Evolutionary conservation across 345 rosid species (phyloP).

Genomic region (Sonneratia caseolaris): DNA sequence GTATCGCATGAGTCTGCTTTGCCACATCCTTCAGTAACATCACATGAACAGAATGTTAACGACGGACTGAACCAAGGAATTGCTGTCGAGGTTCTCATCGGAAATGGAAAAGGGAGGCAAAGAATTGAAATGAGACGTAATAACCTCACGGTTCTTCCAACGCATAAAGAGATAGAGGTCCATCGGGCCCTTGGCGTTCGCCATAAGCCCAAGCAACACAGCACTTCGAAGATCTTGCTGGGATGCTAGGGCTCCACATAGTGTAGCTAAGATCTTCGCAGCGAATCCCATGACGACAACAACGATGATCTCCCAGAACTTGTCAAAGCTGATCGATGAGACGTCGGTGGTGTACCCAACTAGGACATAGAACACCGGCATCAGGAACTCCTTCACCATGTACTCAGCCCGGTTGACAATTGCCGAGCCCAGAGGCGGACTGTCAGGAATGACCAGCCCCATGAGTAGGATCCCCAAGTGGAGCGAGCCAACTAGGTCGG

Average conservation of each 20-base stretch:
- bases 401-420: not conserved
- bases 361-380: conserved; percentile 9
- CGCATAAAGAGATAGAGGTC: not conserved
- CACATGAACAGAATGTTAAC: too few species aligned
- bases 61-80: not conserved
- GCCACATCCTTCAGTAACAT: conserved; percentile 4
- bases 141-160: not conserved
- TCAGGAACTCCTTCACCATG: conserved; percentile 10
- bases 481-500: conserved; percentile 7
- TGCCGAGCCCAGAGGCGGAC: conserved; percentile 8
- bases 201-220: conserved; percentile 11
- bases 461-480: conserved; percentile 6
- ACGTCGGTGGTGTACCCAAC: conserved; percentile 1
- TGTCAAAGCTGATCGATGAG: not conserved
- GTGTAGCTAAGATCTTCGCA: conserved; percentile 2
- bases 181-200: conserved; percentile 12
- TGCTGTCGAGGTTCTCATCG: not conserved
- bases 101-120: not conserved
- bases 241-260: not conserved
- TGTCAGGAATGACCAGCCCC: conserved; percentile 10
- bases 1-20: not conserved
- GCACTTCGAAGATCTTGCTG: not conserved
- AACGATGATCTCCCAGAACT: not conserved
- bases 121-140: not conserved
- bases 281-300: not conserved